Conservation (phyloP, 371 early-diverging fungal genomes). For the Massospora cicadina region DNA sequence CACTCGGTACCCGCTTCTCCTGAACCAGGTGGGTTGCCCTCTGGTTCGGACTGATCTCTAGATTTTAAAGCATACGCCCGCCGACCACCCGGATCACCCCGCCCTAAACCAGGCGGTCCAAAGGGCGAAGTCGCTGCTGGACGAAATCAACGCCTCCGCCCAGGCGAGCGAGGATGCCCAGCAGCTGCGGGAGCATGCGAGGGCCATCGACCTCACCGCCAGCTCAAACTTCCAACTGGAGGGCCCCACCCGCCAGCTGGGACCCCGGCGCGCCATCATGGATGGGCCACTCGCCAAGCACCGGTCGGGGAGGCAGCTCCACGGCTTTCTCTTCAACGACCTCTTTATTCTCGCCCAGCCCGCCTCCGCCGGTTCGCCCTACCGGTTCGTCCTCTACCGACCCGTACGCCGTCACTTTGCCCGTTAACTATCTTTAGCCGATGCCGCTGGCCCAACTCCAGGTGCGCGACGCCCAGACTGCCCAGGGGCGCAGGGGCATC, state of each 20-base stretch:
- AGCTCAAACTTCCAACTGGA: constrained; percentile 35
- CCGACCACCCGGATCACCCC: constrained; percentile 57
- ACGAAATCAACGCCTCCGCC: constrained; percentile 61
- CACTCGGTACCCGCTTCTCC: constrained; percentile 75
- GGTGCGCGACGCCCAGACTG: constrained; percentile 4
- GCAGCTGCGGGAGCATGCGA: constrained; percentile 46
- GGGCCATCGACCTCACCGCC: constrained; percentile 43
- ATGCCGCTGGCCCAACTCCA: constrained; percentile 3
- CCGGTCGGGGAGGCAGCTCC: constrained; percentile 64
- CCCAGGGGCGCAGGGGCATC: constrained; percentile 4
- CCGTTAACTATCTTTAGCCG: constrained; percentile 3
- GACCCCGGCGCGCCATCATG: constrained; percentile 51
- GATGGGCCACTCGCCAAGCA: constrained; percentile 69
- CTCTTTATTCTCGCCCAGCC: constrained; percentile 36
- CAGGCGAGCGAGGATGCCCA: constrained; percentile 49
- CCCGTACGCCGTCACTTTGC: not conserved
- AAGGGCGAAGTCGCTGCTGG: constrained; percentile 43
- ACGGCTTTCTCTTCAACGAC: constrained; percentile 77
- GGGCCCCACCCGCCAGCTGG: constrained; percentile 36
- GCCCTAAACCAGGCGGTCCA: constrained; percentile 45
- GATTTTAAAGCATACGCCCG: constrained; percentile 69
- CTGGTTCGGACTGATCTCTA: constrained; percentile 12
- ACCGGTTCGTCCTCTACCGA: not conserved
- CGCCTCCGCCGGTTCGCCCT: not conserved
- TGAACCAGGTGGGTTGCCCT: constrained; percentile 40